Evolutionary conservation across 768 basidiomycete genomes (phyloP).

Genomic region (Mycena sanguinolenta): DNA sequence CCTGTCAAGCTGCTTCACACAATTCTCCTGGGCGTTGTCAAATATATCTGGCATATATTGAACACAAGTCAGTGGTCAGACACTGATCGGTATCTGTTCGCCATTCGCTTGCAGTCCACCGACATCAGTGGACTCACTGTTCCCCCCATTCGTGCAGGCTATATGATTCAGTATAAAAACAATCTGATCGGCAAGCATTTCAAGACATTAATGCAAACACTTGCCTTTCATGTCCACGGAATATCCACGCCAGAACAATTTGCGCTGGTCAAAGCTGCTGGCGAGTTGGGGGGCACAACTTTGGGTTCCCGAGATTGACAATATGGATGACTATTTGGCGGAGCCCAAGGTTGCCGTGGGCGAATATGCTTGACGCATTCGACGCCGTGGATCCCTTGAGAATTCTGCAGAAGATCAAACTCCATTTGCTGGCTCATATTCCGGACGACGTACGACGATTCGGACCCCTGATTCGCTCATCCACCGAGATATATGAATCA

Average conservation of each 20-base stretch:
- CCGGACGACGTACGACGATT: conserved; percentile 44
- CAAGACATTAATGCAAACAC: conserved; percentile 48
- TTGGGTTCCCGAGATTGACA: conserved; percentile 49
- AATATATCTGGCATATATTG: conserved; percentile 39
- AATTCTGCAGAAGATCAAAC: conserved; percentile 48
- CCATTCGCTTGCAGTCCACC: conserved; percentile 45
- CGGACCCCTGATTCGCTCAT: conserved; percentile 49
- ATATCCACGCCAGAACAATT: conserved; percentile 38
- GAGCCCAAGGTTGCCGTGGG: conserved; percentile 26
- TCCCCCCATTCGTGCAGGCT: conserved; percentile 42
- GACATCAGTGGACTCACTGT: conserved; percentile 35
- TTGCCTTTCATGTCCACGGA: conserved; percentile 47
- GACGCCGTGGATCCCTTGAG: conserved; percentile 48
- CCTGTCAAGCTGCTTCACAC: background rate
- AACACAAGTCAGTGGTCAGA: conserved; percentile 40
- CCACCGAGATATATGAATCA: conserved; percentile 55
- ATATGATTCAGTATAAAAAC: conserved; percentile 52
- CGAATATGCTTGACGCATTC: conserved; percentile 53
- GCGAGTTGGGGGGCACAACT: conserved; percentile 43
- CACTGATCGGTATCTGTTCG: conserved; percentile 37
- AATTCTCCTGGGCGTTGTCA: conserved; percentile 40
- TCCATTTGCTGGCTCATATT: conserved; percentile 50
- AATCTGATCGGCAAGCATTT: conserved; percentile 53
- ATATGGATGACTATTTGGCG: conserved; percentile 47
- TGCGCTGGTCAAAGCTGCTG: conserved; percentile 39